These are phyloP conservation scores for Saccharomyces jurei DNA, from an alignment of 805 yeast species.

Conservation along the genomic window DNA sequence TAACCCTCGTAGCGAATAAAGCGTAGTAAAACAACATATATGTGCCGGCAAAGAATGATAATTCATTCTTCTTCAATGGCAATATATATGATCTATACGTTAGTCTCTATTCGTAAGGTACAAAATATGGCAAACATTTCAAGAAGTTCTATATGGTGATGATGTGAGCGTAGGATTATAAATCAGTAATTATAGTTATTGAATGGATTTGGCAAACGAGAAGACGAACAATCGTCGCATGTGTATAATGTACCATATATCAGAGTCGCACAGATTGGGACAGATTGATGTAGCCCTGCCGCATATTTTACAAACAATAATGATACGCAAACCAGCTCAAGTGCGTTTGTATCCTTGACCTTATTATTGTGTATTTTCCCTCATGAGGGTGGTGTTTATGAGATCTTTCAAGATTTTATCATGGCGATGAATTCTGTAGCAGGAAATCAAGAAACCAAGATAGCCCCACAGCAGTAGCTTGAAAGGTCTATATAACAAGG, in stretches of 20 bases:
- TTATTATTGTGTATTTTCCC: conserved; percentile 39
- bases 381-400: conserved; percentile 18
- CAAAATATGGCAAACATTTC: background rate
- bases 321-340: conserved; percentile 18
- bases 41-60: no score
- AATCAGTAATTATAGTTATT: background rate
- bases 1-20: no score
- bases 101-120: no score
- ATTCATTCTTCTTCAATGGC: no score
- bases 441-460: conserved; percentile 15
- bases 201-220: background rate
- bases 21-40: no score
- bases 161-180: background rate
- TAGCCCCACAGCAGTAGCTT: conserved; percentile 20
- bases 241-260: conserved; percentile 35
- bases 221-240: no score
- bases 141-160: background rate
- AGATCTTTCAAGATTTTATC: conserved; percentile 24
- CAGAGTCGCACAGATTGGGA: conserved; percentile 32
- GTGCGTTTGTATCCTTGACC: conserved; percentile 39
- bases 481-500: conserved; percentile 30
- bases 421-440: conserved; percentile 30
- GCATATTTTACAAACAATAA: conserved; percentile 19
- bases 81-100: no score
- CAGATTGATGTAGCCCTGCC: background rate